These are phyloP conservation scores for Aspergillus funiculosus DNA, from an alignment of 495 filamentous ascomycete genomes.

Conservation along the genomic window DNA sequence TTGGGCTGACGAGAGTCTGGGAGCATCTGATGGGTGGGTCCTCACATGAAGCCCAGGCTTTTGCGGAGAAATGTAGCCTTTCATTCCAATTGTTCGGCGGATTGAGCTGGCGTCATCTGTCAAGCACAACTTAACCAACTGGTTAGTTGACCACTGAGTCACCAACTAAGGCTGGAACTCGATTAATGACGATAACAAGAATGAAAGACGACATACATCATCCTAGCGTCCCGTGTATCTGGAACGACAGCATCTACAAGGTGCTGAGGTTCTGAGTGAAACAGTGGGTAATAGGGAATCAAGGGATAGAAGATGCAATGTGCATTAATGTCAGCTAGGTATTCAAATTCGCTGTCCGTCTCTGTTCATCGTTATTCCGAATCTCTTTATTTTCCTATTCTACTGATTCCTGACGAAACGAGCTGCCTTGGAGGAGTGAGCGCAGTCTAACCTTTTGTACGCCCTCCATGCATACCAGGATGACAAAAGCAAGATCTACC, in stretches of 20 bases:
- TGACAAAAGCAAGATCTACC: conserved; percentile 10
- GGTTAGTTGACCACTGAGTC: not conserved
- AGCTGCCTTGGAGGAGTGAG: conserved; percentile 5
- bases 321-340: conserved; percentile 7
- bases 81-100: conserved; percentile 17
- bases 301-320: conserved; percentile 3
- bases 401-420: not conserved
- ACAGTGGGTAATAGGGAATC: too few relatives aligned
- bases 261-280: too few relatives aligned
- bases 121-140: conserved; percentile 6
- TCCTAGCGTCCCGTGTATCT: conserved; percentile 4
- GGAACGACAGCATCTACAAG: not conserved
- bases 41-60: not conserved
- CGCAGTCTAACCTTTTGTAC: too few relatives aligned
- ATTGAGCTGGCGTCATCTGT: conserved; percentile 20
- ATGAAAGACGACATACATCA: not conserved
- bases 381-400: not conserved
- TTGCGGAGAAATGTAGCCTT: conserved; percentile 22
- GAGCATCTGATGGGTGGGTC: conserved; percentile 14
- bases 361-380: not conserved
- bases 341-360: not conserved
- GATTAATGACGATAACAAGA: not conserved
- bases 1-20: too few relatives aligned
- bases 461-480: not conserved
- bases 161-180: not conserved